These are phyloP conservation scores for Austropuccinia psidii DNA, from an alignment of 1,284 basidiomycete genomes.

Conservation along the genomic window DNA sequence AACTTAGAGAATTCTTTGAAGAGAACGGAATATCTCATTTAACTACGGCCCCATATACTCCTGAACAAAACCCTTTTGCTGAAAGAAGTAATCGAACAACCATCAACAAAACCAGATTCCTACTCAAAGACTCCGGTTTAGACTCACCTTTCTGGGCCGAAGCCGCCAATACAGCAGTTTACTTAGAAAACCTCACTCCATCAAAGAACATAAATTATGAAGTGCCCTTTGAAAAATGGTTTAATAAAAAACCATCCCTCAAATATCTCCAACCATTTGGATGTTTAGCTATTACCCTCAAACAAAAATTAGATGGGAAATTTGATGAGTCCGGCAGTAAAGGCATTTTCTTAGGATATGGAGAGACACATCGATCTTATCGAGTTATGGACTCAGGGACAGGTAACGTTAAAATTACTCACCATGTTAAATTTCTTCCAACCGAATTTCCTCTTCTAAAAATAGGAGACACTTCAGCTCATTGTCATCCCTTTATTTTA, in stretches of 20 bases:
- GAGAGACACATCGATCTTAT: neutral
- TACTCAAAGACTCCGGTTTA: neutral
- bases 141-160: neutral
- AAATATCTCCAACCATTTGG: neutral
- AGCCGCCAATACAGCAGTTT: neutral
- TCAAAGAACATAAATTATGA: neutral
- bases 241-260: neutral
- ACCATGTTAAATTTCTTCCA: slow-evolving; percentile 1
- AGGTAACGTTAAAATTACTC: neutral
- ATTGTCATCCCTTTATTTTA: no score
- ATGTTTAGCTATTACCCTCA: neutral
- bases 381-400: neutral
- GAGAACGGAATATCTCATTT: neutral
- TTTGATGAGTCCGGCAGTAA: neutral
- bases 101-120: neutral
- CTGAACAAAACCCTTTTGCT: neutral
- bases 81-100: slow-evolving; percentile 8
- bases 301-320: neutral
- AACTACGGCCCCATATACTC: neutral
- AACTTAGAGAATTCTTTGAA: neutral
- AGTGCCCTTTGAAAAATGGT: neutral
- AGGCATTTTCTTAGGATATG: neutral
- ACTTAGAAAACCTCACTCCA: neutral
- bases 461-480: no score
- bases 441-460: no score